phyloP scores from a whole-genome alignment of 345 rosid genomes.

The Salix udensis region DNA sequence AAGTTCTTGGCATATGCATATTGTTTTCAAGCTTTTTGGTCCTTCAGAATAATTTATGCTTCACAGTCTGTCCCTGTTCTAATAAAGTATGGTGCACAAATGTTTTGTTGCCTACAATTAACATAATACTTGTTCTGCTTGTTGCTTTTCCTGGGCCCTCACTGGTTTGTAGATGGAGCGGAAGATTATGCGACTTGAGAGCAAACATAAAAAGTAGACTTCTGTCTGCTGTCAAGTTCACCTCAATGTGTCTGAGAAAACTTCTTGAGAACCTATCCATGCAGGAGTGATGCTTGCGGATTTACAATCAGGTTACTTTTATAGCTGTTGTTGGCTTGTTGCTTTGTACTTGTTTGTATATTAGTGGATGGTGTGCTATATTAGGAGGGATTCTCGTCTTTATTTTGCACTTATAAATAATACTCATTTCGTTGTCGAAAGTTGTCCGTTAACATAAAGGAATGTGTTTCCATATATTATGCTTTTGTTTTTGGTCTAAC shows the following conservation, averaged over 20 bases:
- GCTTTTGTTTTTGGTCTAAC: not conserved
- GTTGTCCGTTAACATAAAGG: not conserved
- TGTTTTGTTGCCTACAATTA: not conserved
- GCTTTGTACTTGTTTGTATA: not conserved
- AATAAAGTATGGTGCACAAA: too few species aligned
- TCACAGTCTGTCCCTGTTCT: not conserved
- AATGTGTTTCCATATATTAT: too few species aligned
- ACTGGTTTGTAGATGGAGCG: constrained; percentile 37
- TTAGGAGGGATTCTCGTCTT: not conserved
- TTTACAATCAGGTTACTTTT: not conserved
- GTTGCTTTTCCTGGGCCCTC: not conserved
- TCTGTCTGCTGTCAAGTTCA: not conserved
- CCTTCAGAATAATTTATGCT: not conserved
- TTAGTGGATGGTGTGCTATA: not conserved
- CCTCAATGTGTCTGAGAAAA: not conserved
- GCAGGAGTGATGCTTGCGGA: too few species aligned
- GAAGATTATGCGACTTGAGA: constrained; percentile 36
- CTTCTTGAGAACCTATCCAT: not conserved
- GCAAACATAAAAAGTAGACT: constrained; percentile 15
- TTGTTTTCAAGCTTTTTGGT: not conserved
- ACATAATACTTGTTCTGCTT: not conserved
- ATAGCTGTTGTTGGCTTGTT: not conserved
- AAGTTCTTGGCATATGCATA: too few species aligned
- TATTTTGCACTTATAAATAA: not conserved
- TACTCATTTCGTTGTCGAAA: not conserved